phyloP scores from a whole-genome alignment of 768 basidiomycete species.

The Tulasnella sp. region DNA sequence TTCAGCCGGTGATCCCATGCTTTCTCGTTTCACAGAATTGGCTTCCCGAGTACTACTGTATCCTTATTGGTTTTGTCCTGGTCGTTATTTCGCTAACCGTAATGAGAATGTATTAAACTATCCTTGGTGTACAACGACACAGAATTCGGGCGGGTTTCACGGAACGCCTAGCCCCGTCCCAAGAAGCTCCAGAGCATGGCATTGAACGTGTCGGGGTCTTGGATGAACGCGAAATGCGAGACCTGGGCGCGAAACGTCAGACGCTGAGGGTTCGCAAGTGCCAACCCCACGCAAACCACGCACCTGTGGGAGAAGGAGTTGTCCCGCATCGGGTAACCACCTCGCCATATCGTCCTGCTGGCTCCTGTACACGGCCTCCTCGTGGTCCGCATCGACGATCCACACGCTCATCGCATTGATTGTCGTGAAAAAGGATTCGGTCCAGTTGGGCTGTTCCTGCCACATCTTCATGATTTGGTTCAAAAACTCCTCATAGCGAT shows the following conservation, averaged over 20 bases:
- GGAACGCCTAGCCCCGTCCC: not conserved
- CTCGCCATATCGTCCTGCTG: constrained; percentile 20
- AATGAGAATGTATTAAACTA: not conserved
- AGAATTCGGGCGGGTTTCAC: not conserved
- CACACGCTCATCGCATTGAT: constrained; percentile 1
- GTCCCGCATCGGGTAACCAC: constrained; percentile 12
- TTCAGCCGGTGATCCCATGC: not conserved
- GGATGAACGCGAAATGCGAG: constrained; percentile 25
- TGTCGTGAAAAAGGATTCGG: not conserved
- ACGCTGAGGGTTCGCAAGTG: not conserved
- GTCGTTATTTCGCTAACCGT: not conserved
- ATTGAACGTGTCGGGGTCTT: constrained; percentile 13
- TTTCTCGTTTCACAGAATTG: not conserved
- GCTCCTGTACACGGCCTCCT: constrained; percentile 13
- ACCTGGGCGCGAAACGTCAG: not conserved
- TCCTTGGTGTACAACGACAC: not conserved
- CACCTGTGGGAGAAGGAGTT: constrained; percentile 13
- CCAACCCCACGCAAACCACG: not conserved
- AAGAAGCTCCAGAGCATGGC: constrained; percentile 6
- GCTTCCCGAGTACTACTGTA: not conserved
- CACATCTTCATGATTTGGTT: constrained; percentile 10
- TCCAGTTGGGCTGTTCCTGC: constrained; percentile 19
- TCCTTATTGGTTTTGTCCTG: not conserved
- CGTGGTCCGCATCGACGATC: constrained; percentile 18
- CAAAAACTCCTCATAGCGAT: constrained; percentile 16